Conservation (phyloP, 495 filamentous ascomycete species). For the Ramalina intermedia region DNA sequence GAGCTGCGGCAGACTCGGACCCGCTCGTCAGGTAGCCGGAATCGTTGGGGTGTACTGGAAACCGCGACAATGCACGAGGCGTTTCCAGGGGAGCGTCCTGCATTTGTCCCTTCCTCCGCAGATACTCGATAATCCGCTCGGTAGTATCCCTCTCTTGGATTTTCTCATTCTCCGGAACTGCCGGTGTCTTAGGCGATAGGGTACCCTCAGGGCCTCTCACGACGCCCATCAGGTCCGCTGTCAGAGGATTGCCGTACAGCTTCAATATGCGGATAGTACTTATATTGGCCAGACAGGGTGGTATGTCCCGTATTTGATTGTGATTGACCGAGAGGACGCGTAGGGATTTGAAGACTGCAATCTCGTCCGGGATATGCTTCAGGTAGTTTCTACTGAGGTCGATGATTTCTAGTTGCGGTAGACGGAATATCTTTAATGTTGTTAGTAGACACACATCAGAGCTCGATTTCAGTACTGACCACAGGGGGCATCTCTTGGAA, state of each 20-base stretch:
- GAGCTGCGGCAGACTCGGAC: conserved; percentile 27
- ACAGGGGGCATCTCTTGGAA: conserved; percentile 77
- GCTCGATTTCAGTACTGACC: conserved; percentile 36
- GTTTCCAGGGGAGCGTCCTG: conserved; percentile 50
- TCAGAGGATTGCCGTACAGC: conserved; percentile 71
- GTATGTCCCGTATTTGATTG: conserved; percentile 73
- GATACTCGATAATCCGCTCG: conserved; percentile 58
- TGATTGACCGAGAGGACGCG: conserved; percentile 69
- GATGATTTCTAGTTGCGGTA: conserved; percentile 79
- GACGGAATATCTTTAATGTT: conserved; percentile 48
- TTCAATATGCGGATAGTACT: conserved; percentile 75
- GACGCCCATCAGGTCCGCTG: conserved; percentile 29
- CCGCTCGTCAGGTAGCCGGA: conserved; percentile 30
- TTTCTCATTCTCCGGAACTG: conserved; percentile 29
- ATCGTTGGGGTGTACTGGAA: conserved; percentile 59
- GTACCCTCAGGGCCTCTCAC: conserved; percentile 29
- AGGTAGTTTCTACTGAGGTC: conserved; percentile 83
- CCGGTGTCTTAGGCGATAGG: conserved; percentile 16
- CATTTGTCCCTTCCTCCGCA: conserved; percentile 55
- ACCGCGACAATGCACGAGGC: conserved; percentile 64
- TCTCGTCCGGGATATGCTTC: conserved; percentile 58
- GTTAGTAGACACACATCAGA: conserved; percentile 17
- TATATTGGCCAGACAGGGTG: conserved; percentile 75
- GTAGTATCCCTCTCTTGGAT: conserved; percentile 57
- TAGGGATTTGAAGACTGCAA: conserved; percentile 59